These are phyloP conservation scores for Orbilia quercus DNA, from an alignment of 2,329 filamentous ascomycete genomes.

Conservation along the genomic window DNA sequence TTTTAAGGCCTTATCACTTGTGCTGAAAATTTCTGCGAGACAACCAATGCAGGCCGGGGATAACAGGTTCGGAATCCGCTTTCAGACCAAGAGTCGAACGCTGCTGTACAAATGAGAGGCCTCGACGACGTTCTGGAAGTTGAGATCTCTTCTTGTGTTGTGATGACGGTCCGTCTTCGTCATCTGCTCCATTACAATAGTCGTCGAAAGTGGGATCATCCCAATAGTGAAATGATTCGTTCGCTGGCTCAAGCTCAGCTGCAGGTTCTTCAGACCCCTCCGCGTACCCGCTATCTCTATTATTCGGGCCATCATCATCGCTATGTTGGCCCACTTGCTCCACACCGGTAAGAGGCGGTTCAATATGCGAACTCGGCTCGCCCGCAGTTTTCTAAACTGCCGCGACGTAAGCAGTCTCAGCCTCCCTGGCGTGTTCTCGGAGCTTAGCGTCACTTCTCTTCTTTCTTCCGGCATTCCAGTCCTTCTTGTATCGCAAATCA, in stretches of 20 bases:
- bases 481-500: conserved; percentile 33
- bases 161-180: conserved; percentile 2
- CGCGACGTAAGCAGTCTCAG: conserved; percentile 29
- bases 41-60: conserved; percentile 11
- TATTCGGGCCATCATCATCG: background rate
- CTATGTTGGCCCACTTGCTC: background rate
- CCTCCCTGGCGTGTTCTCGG: conserved; percentile 26
- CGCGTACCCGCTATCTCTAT: conserved; percentile 19
- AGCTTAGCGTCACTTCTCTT: conserved; percentile 45
- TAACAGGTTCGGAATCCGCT: background rate
- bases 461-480: conserved; percentile 46
- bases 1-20: background rate
- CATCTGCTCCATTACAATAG: conserved; percentile 5
- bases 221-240: conserved; percentile 6
- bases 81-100: background rate
- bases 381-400: conserved; percentile 44
- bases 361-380: background rate
- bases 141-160: background rate
- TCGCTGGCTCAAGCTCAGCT: conserved; percentile 2
- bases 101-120: conserved; percentile 2
- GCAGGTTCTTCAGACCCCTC: too few species aligned
- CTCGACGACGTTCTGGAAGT: background rate
- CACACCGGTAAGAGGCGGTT: background rate
- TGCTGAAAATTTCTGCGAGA: background rate
- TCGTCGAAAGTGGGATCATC: conserved; percentile 29